A percentile compares a stretch with the other conserved stretches of the same genome.
These are phyloP conservation scores for Hygrophoropsis aurantiaca DNA, from an alignment of 768 basidiomycete genomes.

Conservation along the genomic window DNA sequence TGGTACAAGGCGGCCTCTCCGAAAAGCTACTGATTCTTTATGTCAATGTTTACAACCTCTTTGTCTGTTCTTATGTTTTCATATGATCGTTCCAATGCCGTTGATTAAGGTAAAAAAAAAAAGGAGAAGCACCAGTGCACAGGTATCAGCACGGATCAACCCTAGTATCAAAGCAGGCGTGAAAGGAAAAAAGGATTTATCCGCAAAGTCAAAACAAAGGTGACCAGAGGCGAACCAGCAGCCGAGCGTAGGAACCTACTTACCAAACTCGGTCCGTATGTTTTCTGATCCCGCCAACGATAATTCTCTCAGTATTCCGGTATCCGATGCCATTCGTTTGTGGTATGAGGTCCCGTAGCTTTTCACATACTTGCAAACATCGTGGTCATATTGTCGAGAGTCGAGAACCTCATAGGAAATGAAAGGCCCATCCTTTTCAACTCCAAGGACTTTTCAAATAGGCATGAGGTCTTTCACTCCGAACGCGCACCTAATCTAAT, in stretches of 20 bases:
- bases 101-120: background rate
- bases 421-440: too few species aligned
- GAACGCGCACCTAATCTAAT: too few species aligned
- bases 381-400: too few species aligned
- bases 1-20: background rate
- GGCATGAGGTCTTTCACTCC: too few species aligned
- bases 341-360: background rate
- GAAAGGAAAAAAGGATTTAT: background rate
- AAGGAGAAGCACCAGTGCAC: background rate
- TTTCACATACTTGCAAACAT: too few species aligned
- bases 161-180: background rate
- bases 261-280: too few species aligned
- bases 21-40: conserved; percentile 15
- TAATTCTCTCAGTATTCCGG: too few species aligned
- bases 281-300: background rate
- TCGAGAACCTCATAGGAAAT: too few species aligned
- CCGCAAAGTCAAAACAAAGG: background rate
- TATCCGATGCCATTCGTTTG: background rate
- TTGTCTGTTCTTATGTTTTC: conserved; percentile 9
- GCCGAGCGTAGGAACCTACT: background rate
- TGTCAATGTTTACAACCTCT: conserved; percentile 21
- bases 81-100: background rate
- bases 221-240: background rate
- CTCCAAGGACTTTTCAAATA: too few species aligned
- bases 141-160: background rate